Base-by-base conservation (phyloP, 306 rosid species). In the Datisca glomerata region DNA sequence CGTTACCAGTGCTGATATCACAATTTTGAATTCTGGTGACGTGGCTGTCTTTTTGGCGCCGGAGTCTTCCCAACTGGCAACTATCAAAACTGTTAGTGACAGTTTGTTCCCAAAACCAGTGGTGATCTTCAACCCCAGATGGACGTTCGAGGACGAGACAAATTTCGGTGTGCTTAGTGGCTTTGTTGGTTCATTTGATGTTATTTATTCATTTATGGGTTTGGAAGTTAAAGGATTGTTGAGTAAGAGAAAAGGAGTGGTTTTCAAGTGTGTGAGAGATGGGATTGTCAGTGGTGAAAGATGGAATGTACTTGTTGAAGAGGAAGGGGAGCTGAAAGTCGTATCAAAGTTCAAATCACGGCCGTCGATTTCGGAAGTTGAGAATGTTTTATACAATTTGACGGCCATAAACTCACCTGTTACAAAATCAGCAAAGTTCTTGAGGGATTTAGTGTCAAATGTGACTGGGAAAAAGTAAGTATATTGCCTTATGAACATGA, bases 401-500 rank as follows among this genome's bases (percentile, higher is more conserved):
- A 80, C 84, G 93, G 92, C 98, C 12, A 67, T 80, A 43, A 91
- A 84, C 62, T 91, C 96, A 0, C 96, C 93, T 0, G 68, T 91
- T 20, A 84, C 98, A 2, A 80, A 84, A 58, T 84, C 95, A 20
- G 86, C 83, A 1, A 80, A 73, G 62, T 80, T 84, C 68, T 61
- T 91, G 44, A 91, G 21, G 69, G 92, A 73, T 57, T 50, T 91
- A 69, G 86, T 84, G 6, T 75, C 98, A 50, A 84, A 70, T 62
- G 73, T 91, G 21, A 80, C 91, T 3, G 84, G 98, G 45, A 91
- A 67, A 61, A 70, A 78, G 75, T 69, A 45, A 78, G 56, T 53
- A 9, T 41, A n/a, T n/a, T n/a, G n/a, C n/a, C n/a, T 31, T 31
- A 11, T 12, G 8, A 8, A 25, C 6, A 31, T 31, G 36, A 31